A percentile compares a stretch with the other conserved stretches of the same genome.
Conservation (phyloP, 2,329 filamentous ascomycete genomes). For the Gaeumannomyces tritici region DNA sequence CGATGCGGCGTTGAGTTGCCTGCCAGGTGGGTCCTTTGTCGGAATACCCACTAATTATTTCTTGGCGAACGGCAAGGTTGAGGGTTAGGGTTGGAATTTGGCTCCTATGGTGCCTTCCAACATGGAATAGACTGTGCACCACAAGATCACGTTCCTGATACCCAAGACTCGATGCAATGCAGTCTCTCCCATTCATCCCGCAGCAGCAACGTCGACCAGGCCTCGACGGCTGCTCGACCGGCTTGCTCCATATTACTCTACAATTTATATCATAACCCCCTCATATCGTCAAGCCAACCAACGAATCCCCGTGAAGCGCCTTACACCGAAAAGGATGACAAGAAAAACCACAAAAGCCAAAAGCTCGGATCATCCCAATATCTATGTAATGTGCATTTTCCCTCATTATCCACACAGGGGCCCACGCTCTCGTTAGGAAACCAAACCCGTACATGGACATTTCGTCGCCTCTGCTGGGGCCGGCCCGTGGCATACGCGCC, state of each 20-base stretch:
- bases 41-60: no score
- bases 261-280: neutral
- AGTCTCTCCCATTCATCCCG: neutral
- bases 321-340: neutral
- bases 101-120: no score
- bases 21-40: no score
- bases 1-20: no score
- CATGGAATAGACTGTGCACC: no score
- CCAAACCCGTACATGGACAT: neutral
- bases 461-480: neutral
- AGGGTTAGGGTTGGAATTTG: no score
- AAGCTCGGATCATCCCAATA: neutral
- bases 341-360: neutral
- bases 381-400: neutral
- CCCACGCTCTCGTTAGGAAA: neutral
- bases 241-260: neutral
- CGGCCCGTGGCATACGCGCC: neutral
- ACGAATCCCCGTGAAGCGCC: neutral
- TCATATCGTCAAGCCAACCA: neutral
- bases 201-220: neutral
- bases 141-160: no score
- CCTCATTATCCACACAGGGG: neutral
- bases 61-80: no score
- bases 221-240: neutral
- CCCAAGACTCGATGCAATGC: no score